These are phyloP conservation scores for Mycena chlorophos DNA, from an alignment of 768 basidiomycete genomes.

Conservation along the genomic window DNA sequence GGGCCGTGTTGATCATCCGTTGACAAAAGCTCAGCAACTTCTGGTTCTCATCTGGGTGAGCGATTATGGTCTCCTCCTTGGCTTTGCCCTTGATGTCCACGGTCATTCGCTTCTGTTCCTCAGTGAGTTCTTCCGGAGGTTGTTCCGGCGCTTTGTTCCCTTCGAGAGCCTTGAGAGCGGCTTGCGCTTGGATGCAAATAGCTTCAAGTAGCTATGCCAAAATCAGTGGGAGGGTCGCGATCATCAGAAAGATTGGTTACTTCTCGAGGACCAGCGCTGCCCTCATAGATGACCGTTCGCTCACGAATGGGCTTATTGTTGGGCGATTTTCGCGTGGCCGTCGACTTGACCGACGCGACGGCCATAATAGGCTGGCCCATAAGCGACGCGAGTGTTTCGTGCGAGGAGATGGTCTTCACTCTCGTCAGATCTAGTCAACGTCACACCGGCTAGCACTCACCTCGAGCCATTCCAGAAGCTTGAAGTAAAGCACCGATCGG, in stretches of 20 bases:
- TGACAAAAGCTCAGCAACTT: conserved; percentile 81
- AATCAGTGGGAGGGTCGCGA: neutral
- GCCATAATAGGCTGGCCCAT: conserved; percentile 98
- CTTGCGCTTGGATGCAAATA: conserved; percentile 89
- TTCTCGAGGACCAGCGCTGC: conserved; percentile 86
- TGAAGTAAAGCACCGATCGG: conserved; percentile 79
- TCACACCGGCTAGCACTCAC: conserved; percentile 38
- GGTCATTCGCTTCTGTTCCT: conserved; percentile 89
- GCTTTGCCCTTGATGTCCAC: conserved; percentile 63
- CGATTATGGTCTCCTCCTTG: conserved; percentile 46
- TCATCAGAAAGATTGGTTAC: neutral
- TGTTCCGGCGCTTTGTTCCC: conserved; percentile 53
- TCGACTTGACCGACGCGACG: conserved; percentile 63
- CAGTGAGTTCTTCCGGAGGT: conserved; percentile 68
- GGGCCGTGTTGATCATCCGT: conserved; percentile 79
- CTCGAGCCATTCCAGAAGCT: conserved; percentile 91
- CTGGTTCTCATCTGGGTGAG: conserved; percentile 69
- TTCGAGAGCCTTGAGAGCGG: conserved; percentile 86
- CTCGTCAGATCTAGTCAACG: neutral
- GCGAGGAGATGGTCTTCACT: conserved; percentile 82
- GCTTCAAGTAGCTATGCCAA: conserved; percentile 64
- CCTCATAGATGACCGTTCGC: conserved; percentile 85
- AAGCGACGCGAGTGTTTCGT: conserved; percentile 92
- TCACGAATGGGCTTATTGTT: conserved; percentile 63
- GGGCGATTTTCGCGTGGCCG: conserved; percentile 55